Conservation (phyloP, 1,284 basidiomycete species). For the Malassezia equina region DNA sequence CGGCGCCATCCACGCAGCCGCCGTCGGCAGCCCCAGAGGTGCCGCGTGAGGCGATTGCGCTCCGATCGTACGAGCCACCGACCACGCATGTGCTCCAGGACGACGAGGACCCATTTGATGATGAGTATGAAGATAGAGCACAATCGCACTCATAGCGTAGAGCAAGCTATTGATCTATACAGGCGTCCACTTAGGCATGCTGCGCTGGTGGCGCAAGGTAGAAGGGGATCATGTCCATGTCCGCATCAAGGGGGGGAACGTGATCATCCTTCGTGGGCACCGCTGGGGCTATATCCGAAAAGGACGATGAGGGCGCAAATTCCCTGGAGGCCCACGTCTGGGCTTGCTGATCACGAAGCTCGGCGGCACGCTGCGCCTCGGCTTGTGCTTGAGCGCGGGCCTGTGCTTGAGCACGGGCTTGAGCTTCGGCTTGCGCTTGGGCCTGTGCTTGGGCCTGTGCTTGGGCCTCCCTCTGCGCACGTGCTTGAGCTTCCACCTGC, state of each 20-base stretch:
- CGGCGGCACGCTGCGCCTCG: not conserved
- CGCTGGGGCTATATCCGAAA: not conserved
- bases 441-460: not conserved
- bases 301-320: not conserved
- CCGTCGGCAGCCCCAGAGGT: not conserved
- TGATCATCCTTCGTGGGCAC: not conserved
- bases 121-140: not conserved
- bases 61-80: not conserved
- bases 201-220: not conserved
- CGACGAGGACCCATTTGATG: conserved; percentile 9
- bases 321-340: not conserved
- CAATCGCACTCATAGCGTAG: too few species aligned
- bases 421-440: not conserved
- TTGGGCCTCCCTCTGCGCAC: not conserved
- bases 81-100: conserved; percentile 13
- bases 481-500: not conserved
- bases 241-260: not conserved
- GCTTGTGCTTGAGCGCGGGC: not conserved
- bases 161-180: not conserved
- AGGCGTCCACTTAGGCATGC: not conserved
- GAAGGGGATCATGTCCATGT: not conserved
- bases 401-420: not conserved
- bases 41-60: not conserved
- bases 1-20: not conserved
- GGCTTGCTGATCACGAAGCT: not conserved